These are phyloP conservation scores for Eucalyptus sp. DNA, from an alignment of 345 rosid genomes.

Conservation along the genomic window DNA sequence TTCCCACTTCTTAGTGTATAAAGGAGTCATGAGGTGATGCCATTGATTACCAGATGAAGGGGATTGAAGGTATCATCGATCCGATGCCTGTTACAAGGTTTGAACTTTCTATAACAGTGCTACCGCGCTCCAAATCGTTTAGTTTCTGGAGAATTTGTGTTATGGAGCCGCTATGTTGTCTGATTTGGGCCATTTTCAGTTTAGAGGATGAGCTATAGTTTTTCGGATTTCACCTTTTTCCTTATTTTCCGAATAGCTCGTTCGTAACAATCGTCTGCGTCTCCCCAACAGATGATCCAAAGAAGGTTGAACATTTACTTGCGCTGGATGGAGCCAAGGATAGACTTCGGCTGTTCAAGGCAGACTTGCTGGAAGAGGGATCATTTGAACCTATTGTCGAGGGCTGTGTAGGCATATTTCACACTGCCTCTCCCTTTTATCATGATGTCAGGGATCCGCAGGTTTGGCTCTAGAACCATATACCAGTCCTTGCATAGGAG, in stretches of 20 bases:
- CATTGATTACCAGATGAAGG: background rate
- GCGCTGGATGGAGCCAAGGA: slow-evolving; percentile 69
- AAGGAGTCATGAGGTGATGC: background rate
- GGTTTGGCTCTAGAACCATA: slow-evolving; percentile 26
- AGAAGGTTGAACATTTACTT: slow-evolving; percentile 49
- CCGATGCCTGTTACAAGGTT: background rate
- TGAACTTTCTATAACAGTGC: background rate
- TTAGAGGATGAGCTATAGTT: background rate
- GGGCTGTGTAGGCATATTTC: slow-evolving; percentile 80
- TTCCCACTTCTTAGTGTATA: background rate
- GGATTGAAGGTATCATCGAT: background rate
- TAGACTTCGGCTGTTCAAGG: slow-evolving; percentile 66
- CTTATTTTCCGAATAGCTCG: background rate
- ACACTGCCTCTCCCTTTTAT: slow-evolving; percentile 79
- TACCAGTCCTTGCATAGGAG: background rate
- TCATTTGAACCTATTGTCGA: slow-evolving; percentile 55
- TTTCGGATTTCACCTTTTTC: background rate
- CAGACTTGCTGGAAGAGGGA: slow-evolving; percentile 62
- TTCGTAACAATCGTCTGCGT: background rate
- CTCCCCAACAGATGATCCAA: slow-evolving; percentile 42
- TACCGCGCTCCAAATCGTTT: background rate
- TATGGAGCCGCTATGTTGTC: rapidly evolving
- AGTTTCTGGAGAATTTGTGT: background rate
- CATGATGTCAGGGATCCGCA: slow-evolving; percentile 67
- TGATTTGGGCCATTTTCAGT: background rate